Evolutionary conservation across 2,329 filamentous ascomycete genomes (phyloP).

Genomic region (Lasiodiplodia gonubiensis): DNA sequence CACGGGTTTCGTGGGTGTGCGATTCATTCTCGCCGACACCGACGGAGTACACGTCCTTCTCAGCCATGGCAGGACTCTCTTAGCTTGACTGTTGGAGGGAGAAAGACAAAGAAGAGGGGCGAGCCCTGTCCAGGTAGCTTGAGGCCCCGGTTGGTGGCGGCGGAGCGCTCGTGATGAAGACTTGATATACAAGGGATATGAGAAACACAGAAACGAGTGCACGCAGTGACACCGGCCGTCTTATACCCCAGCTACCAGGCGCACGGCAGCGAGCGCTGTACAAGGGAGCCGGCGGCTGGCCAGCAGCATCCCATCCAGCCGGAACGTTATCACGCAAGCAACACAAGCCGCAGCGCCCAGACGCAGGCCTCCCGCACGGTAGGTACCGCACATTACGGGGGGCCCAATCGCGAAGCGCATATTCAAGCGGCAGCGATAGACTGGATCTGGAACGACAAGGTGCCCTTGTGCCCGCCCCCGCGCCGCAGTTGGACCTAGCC

Average conservation of each 20-base stretch:
- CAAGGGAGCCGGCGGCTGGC: not conserved
- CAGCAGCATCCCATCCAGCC: constrained; percentile 1
- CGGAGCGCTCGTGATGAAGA: not conserved
- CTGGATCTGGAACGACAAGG: constrained; percentile 8
- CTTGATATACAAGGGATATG: not conserved
- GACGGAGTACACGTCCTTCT: constrained; percentile 20
- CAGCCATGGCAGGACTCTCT: constrained; percentile 6
- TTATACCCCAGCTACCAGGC: constrained; percentile 9
- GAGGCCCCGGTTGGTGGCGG: not conserved
- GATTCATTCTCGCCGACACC: constrained; percentile 1
- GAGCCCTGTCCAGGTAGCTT: constrained; percentile 5
- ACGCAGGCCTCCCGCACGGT: constrained; percentile 5
- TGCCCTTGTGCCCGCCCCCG: not conserved
- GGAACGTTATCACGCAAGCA: constrained; percentile 18
- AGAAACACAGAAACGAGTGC: not conserved
- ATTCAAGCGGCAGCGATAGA: not conserved
- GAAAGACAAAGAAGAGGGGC: not conserved
- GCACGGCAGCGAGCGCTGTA: not conserved
- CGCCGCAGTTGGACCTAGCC: not conserved
- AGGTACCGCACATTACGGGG: not conserved
- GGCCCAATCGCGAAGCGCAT: constrained; percentile 3
- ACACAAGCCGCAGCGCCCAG: not conserved
- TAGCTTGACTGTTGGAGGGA: not conserved
- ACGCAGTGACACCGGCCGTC: not conserved
- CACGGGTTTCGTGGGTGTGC: constrained; percentile 24